Base-by-base conservation (phyloP, 768 basidiomycete species). In the Lactarius quietus region DNA sequence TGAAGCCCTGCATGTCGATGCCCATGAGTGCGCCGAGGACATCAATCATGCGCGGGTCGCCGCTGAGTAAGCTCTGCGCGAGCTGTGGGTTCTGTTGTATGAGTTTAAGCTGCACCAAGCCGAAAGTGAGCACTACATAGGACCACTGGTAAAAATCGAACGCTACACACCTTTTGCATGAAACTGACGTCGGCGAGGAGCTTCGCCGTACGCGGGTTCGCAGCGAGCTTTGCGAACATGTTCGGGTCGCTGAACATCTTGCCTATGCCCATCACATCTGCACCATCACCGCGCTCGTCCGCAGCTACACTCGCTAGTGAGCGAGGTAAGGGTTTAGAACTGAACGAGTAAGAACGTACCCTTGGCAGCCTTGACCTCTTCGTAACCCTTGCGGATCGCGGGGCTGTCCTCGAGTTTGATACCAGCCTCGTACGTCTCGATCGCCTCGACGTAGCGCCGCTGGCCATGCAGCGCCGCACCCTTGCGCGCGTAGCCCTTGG, bases 1-100 rank as follows among this genome's bases (percentile, higher is more conserved):
- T 82, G 75, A 92, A 89, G 63, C 89, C 93, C 76, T 92, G 87
- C 77, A 98, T 84, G 77, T 98, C 93, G 70, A 98, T 83, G 38
- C 93, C 93, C 90, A 98, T 93, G 63, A 93, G 83, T 14, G 87
- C 95, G 65, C 95, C 95, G 52, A 98, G 80, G 18, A 94, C 94
- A 73, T 92, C 89, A 75, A 94, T 92, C 93, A 97, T 94, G 64
- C 95, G 85, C 39, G 95, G 86, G 76, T 98, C 95, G 66, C 85
- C 78, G 41, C 70, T 91, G 74, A 71, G 85, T 82, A 53, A 83
- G 67, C 73, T 76, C 61, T 85, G 80, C 26, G 87, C 89, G 56
- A 91, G 77, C 58, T 72, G 76, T 28, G 90, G 89, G 70, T 91
- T 87, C 72, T 82, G 78, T 74, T 91, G 90, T 66, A 89, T 82